A percentile compares a stretch with the other conserved stretches of the same genome.
phyloP scores from a whole-genome alignment of 2,329 filamentous ascomycete species.

The Hypoxylon rubiginosum region DNA sequence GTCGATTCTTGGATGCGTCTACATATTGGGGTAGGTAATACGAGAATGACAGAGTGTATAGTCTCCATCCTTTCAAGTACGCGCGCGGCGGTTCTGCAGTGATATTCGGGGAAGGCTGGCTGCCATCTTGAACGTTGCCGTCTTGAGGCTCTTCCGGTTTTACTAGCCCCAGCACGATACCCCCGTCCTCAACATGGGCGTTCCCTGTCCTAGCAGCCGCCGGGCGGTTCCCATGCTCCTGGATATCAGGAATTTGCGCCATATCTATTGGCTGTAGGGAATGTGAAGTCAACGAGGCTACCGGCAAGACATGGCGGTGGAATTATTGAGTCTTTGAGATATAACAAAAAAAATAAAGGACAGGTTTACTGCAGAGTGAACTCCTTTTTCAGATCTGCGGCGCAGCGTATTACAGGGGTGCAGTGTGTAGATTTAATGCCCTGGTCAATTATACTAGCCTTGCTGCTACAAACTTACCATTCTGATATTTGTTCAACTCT shows the following conservation, averaged over 20 bases:
- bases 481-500: too few species aligned
- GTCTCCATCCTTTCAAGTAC: slow-evolving; percentile 38
- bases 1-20: background rate
- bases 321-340: background rate
- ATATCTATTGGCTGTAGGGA: background rate
- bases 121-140: slow-evolving; percentile 7
- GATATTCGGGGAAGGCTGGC: background rate
- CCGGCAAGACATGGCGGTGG: slow-evolving; percentile 1
- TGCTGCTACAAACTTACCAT: background rate
- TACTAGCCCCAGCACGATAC: slow-evolving; percentile 22
- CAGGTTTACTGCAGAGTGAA: background rate
- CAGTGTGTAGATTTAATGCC: slow-evolving; percentile 8
- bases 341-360: background rate
- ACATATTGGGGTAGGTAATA: slow-evolving; percentile 20
- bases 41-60: slow-evolving; percentile 33
- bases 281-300: slow-evolving; percentile 2
- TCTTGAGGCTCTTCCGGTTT: slow-evolving; percentile 19
- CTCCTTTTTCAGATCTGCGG: slow-evolving; percentile 2
- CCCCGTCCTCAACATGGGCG: slow-evolving; percentile 13
- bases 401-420: slow-evolving; percentile 4
- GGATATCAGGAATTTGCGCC: slow-evolving; percentile 13
- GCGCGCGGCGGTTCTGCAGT: slow-evolving; percentile 15
- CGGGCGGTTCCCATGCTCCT: slow-evolving; percentile 11
- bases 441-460: background rate
- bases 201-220: background rate